Conservation (phyloP, 1,139 yeast species). For the Zygosaccharomyces pseudobailii region DNA sequence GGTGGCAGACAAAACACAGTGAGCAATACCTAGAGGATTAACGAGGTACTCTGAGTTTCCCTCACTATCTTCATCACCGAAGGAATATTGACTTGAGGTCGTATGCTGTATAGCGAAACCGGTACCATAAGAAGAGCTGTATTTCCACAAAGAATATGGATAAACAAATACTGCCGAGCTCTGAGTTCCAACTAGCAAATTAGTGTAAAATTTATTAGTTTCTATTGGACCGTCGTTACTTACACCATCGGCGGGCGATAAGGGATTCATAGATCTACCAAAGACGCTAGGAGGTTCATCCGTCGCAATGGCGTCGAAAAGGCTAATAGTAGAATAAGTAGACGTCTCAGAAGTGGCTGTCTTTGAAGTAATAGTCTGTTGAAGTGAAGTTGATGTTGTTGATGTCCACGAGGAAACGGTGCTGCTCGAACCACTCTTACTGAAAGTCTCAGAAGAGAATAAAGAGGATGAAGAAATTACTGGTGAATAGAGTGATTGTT, state of each 20-base stretch:
- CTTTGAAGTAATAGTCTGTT: not conserved
- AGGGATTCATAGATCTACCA: slow-evolving; percentile 43
- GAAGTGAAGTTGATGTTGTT: no score
- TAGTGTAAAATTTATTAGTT: slow-evolving; percentile 70
- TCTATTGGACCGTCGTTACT: slow-evolving; percentile 41
- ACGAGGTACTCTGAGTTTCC: slow-evolving; percentile 42
- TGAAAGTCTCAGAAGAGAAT: no score
- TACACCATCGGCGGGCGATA: slow-evolving; percentile 47
- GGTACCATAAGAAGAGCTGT: slow-evolving; percentile 37
- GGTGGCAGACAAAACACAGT: slow-evolving; percentile 54
- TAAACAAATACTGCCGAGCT: slow-evolving; percentile 48
- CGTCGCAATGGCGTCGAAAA: slow-evolving; percentile 49
- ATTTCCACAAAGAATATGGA: slow-evolving; percentile 62
- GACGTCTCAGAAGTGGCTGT: not conserved
- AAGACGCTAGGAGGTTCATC: slow-evolving; percentile 48
- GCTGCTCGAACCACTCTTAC: no score
- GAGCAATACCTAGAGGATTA: slow-evolving; percentile 51
- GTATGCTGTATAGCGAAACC: slow-evolving; percentile 64
- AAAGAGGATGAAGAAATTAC: no score
- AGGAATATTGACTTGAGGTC: slow-evolving; percentile 43
- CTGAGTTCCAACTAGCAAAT: slow-evolving; percentile 53
- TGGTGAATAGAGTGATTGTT: no score
- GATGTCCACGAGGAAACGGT: no score
- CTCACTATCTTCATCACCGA: slow-evolving; percentile 37
- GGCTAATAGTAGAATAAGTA: slow-evolving; percentile 18